Conservation (phyloP, 2,329 filamentous ascomycete species). For the Calonectria fujianensis region DNA sequence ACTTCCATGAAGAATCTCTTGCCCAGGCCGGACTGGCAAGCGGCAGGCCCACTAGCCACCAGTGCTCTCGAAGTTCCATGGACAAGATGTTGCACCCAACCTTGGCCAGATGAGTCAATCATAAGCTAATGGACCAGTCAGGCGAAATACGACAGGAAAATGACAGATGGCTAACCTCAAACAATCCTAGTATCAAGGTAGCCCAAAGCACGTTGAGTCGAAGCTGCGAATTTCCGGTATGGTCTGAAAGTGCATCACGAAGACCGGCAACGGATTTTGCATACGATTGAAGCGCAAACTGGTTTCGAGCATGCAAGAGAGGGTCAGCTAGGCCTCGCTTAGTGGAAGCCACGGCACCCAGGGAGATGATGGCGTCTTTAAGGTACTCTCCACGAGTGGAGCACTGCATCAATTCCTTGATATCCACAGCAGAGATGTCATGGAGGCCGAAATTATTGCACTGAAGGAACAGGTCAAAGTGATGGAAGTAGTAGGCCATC, state of each 20-base stretch:
- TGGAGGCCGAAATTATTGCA: conserved; percentile 55
- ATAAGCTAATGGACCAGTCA: conserved; percentile 53
- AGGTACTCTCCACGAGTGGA: conserved; percentile 46
- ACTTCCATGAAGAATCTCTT: conserved; percentile 57
- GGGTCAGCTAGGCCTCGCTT: conserved; percentile 41
- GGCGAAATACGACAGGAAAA: too few relatives aligned
- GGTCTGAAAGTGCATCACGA: conserved; percentile 41
- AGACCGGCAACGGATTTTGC: conserved; percentile 53
- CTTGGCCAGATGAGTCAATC: conserved; percentile 56
- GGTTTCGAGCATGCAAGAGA: conserved; percentile 9
- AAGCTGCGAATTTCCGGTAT: neutral
- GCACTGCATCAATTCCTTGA: conserved; percentile 49
- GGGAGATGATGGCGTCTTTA: conserved; percentile 54
- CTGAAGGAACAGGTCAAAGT: conserved; percentile 56
- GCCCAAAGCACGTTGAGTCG: conserved; percentile 57
- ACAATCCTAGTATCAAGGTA: conserved; percentile 58
- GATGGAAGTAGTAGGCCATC: conserved; percentile 50
- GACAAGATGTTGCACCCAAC: conserved; percentile 60
- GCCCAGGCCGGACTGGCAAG: conserved; percentile 50
- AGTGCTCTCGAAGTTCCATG: conserved; percentile 59
- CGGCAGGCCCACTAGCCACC: conserved; percentile 54
- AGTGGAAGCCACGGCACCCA: conserved; percentile 58
- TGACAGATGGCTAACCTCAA: conserved; percentile 54
- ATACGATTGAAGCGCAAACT: conserved; percentile 53
- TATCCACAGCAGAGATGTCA: conserved; percentile 36